phyloP scores from a whole-genome alignment of 1,284 basidiomycete species.

The Naganishia albida region DNA sequence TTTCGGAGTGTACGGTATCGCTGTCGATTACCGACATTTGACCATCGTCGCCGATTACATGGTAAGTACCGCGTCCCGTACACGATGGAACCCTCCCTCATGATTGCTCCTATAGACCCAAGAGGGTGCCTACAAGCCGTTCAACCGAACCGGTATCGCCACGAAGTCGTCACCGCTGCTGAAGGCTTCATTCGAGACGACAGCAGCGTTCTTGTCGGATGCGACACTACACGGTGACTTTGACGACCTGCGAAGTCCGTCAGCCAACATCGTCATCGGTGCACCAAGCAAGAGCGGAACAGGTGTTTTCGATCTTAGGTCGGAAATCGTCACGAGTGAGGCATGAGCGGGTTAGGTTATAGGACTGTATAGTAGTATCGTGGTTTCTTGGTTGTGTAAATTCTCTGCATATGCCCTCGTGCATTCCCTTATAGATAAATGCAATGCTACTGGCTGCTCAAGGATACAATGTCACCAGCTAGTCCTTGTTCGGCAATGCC shows the following conservation, averaged over 20 bases:
- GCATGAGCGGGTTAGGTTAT: slow-evolving; percentile 5
- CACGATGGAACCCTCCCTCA: neutral
- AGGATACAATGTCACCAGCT: neutral
- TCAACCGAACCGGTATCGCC: slow-evolving; percentile 93
- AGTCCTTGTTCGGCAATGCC: neutral
- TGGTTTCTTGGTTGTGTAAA: slow-evolving; percentile 4
- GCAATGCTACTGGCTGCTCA: neutral
- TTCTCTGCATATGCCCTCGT: neutral
- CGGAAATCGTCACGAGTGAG: slow-evolving; percentile 24
- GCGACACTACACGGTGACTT: slow-evolving; percentile 93
- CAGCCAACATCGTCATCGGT: slow-evolving; percentile 85
- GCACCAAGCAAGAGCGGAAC: slow-evolving; percentile 80
- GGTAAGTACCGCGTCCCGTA: slow-evolving; percentile 60
- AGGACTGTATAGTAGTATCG: neutral
- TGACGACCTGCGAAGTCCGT: slow-evolving; percentile 82
- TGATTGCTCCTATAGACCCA: slow-evolving; percentile 69
- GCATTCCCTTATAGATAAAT: slow-evolving; percentile 1
- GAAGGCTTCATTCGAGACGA: slow-evolving; percentile 97
- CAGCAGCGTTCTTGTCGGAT: slow-evolving; percentile 91
- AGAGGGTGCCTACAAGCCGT: slow-evolving; percentile 94
- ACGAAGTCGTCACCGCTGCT: slow-evolving; percentile 88
- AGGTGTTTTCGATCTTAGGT: slow-evolving; percentile 72
- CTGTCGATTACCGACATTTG: slow-evolving; percentile 90
- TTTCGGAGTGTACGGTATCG: slow-evolving; percentile 97
- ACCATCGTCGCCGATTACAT: slow-evolving; percentile 99